Conservation (phyloP, 495 filamentous ascomycete genomes). For the Penicillium nucicola region DNA sequence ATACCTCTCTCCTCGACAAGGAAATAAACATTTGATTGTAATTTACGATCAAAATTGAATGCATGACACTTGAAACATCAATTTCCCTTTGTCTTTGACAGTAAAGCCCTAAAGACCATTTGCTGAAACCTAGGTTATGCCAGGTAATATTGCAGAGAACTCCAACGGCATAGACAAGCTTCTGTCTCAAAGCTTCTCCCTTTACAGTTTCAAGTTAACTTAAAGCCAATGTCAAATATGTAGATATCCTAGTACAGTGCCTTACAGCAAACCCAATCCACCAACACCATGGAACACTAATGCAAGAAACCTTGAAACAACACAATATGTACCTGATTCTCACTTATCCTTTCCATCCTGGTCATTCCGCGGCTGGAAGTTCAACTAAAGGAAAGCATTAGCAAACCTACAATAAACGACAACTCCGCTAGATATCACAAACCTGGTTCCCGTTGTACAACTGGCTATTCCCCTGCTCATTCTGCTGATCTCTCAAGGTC, state of each 20-base stretch:
- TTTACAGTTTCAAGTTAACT: not conserved
- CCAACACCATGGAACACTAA: not conserved
- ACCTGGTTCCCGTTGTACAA: conserved; percentile 92
- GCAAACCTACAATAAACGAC: not conserved
- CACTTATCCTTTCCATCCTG: conserved; percentile 45
- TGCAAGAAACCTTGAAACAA: not conserved
- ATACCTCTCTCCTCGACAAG: conserved; percentile 27
- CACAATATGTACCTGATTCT: not conserved
- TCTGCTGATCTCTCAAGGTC: conserved; percentile 55
- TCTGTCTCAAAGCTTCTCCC: not conserved
- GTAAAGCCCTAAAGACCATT: too few relatives aligned
- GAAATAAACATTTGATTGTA: conserved; percentile 9
- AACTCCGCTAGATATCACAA: conserved; percentile 23
- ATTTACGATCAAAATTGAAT: conserved; percentile 2
- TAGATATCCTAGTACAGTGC: not conserved
- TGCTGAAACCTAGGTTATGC: too few relatives aligned
- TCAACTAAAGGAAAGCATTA: conserved; percentile 48
- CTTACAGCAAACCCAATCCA: not conserved
- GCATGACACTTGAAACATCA: not conserved
- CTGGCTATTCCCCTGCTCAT: conserved; percentile 53
- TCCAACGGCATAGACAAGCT: too few relatives aligned
- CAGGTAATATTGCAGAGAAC: too few relatives aligned
- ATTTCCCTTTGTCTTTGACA: too few relatives aligned
- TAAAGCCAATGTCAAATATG: not conserved
- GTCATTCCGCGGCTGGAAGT: conserved; percentile 68